These are phyloP conservation scores for Paraphaeosphaeria sporulosa DNA, from an alignment of 2,329 filamentous ascomycete species.

Conservation along the genomic window DNA sequence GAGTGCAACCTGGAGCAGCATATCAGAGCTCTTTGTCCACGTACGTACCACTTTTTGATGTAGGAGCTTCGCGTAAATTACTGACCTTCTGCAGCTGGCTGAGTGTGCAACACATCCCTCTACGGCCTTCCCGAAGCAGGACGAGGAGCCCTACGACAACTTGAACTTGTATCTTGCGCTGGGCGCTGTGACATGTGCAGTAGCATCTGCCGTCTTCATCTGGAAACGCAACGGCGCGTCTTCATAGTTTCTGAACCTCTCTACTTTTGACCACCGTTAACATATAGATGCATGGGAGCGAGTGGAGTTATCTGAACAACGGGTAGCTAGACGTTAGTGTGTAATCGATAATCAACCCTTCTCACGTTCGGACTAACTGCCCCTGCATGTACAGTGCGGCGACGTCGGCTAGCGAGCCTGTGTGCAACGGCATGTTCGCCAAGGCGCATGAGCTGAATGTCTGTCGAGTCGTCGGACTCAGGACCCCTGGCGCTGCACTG, in stretches of 20 bases:
- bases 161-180: constrained; percentile 86
- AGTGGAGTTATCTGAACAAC: neutral
- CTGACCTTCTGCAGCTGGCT: constrained; percentile 65
- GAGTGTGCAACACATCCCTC: constrained; percentile 91
- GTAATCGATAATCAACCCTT: constrained; percentile 32
- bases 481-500: constrained; percentile 17
- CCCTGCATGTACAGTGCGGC: neutral
- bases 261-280: constrained; percentile 5
- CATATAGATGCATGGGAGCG: constrained; percentile 9
- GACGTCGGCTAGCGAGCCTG: neutral
- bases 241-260: constrained; percentile 8
- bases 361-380: neutral
- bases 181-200: constrained; percentile 71
- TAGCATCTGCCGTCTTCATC: constrained; percentile 65
- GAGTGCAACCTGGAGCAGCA: constrained; percentile 91
- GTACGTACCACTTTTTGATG: constrained; percentile 30
- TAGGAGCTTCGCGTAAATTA: neutral
- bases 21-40: constrained; percentile 89
- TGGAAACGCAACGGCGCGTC: constrained; percentile 59
- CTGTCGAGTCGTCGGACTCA: constrained; percentile 4
- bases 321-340: constrained; percentile 24
- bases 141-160: constrained; percentile 84
- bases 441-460: neutral
- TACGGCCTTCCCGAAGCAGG: constrained; percentile 85
- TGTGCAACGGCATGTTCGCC: neutral